A percentile compares a stretch with the other conserved stretches of the same genome.
phyloP scores from a whole-genome alignment of 148 eudicot genomes.

The Vaccinium corymbosum region DNA sequence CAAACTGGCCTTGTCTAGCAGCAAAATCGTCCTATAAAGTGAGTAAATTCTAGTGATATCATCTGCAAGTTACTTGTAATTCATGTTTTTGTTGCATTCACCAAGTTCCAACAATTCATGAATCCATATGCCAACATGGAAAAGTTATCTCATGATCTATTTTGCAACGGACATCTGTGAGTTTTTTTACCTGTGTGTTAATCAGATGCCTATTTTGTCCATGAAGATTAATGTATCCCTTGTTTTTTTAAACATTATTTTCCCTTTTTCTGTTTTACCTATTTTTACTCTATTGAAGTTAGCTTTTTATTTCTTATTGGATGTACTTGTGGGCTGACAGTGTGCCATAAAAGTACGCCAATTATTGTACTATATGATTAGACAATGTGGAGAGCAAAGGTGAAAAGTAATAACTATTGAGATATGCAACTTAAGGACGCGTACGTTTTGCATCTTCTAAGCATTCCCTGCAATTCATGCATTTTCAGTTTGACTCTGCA shows the following conservation, averaged over 20 bases:
- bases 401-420: not conserved
- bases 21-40: conserved; percentile 75
- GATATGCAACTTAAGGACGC: not conserved
- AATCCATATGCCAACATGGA: not conserved
- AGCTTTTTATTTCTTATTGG: not conserved
- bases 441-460: not conserved
- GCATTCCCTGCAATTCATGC: not conserved
- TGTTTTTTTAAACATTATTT: not conserved
- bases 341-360: too few species aligned
- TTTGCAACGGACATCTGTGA: not conserved
- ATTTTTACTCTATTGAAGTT: not conserved
- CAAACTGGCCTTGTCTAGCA: conserved; percentile 72
- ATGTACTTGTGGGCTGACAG: not conserved
- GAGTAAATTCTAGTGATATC: conserved; percentile 15
- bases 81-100: not conserved
- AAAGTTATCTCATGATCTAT: not conserved
- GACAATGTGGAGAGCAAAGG: not conserved
- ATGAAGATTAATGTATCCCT: not conserved
- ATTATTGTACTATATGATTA: not conserved
- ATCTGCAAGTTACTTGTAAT: not conserved
- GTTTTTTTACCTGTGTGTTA: not conserved
- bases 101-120: not conserved
- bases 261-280: not conserved
- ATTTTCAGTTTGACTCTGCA: not conserved
- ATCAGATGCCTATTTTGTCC: not conserved